Conservation (phyloP, 23 red algal species). For the Chondrus crispus region DNA sequence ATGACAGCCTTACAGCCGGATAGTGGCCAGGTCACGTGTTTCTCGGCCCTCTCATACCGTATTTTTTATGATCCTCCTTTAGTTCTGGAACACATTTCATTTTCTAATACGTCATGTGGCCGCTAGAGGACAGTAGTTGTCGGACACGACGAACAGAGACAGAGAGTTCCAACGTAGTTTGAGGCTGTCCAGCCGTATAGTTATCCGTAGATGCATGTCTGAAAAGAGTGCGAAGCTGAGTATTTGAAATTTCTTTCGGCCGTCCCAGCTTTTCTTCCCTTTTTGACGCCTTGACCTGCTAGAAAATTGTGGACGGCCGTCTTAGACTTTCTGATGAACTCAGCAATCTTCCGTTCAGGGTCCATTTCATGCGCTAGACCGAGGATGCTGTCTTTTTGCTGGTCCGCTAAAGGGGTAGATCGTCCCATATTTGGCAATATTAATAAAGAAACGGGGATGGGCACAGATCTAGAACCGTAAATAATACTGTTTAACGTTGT, state of each 20-base stretch:
- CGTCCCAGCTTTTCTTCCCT: background rate
- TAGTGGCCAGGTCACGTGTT: background rate
- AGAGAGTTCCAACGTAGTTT: background rate
- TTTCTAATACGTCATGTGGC: background rate
- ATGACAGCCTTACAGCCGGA: background rate
- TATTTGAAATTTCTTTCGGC: background rate
- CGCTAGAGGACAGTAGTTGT: background rate
- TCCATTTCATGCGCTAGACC: background rate
- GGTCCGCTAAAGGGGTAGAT: background rate
- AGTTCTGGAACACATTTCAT: background rate
- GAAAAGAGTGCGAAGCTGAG: background rate
- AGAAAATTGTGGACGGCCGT: background rate
- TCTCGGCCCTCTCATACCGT: background rate
- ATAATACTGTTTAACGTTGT: background rate
- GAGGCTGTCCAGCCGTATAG: background rate
- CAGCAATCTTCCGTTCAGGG: background rate
- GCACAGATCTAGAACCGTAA: background rate
- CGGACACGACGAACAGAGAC: background rate
- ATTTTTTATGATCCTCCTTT: background rate
- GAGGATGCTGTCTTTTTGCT: background rate
- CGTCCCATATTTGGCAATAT: background rate
- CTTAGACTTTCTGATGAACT: background rate
- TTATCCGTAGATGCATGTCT: background rate
- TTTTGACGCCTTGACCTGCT: background rate
- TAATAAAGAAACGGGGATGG: background rate